Base-by-base conservation (phyloP, 768 basidiomycete species). In the Lactarius akahatsu region DNA sequence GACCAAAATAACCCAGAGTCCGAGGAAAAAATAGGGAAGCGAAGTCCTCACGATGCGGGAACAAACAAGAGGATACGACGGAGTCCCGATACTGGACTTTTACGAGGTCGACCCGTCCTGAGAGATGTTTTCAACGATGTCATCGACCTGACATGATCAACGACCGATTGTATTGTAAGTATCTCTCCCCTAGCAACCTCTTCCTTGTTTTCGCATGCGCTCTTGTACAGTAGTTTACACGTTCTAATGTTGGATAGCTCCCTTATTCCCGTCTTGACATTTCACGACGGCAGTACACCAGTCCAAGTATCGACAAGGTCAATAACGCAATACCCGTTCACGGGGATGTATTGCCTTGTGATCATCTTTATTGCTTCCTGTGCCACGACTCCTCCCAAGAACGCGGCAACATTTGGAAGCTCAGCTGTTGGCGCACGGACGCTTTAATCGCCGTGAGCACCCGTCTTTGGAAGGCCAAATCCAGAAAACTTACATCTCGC, bases 311-410 rank as follows among this genome's bases (percentile, higher is more conserved):
- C 90, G 34, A 93, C 82, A 68, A 97, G 82, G 77, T 98, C 95
- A 57, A 96, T 80, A 28, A 93, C 82, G 71, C 90, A 92, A 70
- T 89, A 89, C 16, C 93, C 92, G 67, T 89, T 86, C 69, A 96
- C 83, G 9, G 97, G 96, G 16, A 96, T 83, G 74, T 99, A 99
- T 77, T 99, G 97, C 72, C 86, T 88, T 64, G 96, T 99, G 72
- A 96, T 89, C 78, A 98, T 83, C 83, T 99, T 98, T 82, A 98
- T 98, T 7, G 88, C 87, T 74, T 99, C 97, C 72, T 99, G 97
- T 30, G 96, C 94, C 23, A 98, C 89, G 41, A 98, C 76, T 2
- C 97, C 97, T 1, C 97, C 97, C 0, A 98, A 80, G 73, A 98
- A 86, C 2, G 96, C 96, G 0, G 96, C 93, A 2, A 89, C 95